Conservation (phyloP, 2,329 filamentous ascomycete genomes). For the Fusarium marasasianum region DNA sequence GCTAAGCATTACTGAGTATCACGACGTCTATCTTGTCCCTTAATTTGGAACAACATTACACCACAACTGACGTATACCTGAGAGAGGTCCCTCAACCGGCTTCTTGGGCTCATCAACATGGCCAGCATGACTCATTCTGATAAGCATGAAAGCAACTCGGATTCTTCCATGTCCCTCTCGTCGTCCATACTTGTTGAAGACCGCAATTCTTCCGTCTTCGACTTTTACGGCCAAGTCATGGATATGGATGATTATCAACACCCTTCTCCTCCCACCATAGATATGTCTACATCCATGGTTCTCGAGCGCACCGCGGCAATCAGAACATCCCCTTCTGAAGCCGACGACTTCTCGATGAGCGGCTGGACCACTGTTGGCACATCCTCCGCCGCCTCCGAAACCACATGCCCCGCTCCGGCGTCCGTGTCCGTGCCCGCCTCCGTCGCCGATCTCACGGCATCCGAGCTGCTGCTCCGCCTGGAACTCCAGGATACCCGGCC, state of each 20-base stretch:
- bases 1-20: background rate
- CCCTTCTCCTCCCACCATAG: slow-evolving; percentile 6
- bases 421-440: slow-evolving; percentile 21
- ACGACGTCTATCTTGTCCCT: background rate
- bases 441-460: slow-evolving; percentile 17
- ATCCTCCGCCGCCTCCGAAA: slow-evolving; percentile 16
- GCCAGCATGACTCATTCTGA: slow-evolving; percentile 3
- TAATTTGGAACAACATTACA: slow-evolving; percentile 5
- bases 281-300: slow-evolving; percentile 9
- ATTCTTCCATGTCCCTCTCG: slow-evolving; percentile 11
- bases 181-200: slow-evolving; percentile 18
- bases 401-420: slow-evolving; percentile 22
- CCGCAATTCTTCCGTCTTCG: background rate
- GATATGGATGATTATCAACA: slow-evolving; percentile 1
- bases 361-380: slow-evolving; percentile 24
- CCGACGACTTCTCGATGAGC: slow-evolving; percentile 15
- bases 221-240: background rate
- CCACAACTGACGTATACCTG: background rate
- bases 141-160: background rate
- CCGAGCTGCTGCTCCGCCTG: slow-evolving; percentile 15
- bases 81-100: background rate
- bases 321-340: background rate
- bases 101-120: background rate
- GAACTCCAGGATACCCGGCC: slow-evolving; percentile 17
- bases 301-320: slow-evolving; percentile 15